phyloP scores from a whole-genome alignment of 148 eudicot genomes.

The Rhododendron ovatum region DNA sequence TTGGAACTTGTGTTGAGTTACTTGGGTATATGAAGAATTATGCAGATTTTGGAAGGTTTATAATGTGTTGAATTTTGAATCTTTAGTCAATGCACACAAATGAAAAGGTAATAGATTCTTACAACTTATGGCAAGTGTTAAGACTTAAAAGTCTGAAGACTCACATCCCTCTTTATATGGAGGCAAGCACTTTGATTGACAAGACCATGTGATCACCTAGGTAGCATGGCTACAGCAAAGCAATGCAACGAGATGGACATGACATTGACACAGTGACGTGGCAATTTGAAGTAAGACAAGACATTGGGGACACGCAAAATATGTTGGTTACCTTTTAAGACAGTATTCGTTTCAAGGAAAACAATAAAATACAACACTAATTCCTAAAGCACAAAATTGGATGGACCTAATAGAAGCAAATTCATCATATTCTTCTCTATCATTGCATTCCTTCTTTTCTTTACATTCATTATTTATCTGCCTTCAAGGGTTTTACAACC shows the following conservation, averaged over 20 bases:
- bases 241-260: neutral
- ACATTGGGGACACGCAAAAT: neutral
- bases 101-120: neutral
- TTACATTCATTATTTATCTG: neutral
- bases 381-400: too few species aligned
- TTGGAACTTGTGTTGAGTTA: too few species aligned
- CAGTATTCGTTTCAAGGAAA: too few species aligned
- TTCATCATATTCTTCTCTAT: too few species aligned
- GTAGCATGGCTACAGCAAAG: neutral
- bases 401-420: too few species aligned
- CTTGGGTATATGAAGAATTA: too few species aligned
- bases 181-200: neutral
- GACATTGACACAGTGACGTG: neutral
- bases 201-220: neutral
- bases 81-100: neutral
- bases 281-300: neutral
- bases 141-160: neutral
- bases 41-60: neutral
- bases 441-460: neutral
- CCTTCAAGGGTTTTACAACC: neutral
- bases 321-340: too few species aligned
- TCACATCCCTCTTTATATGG: neutral
- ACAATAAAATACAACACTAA: too few species aligned
- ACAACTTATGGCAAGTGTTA: too few species aligned
- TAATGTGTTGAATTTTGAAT: neutral